These are phyloP conservation scores for Domatiomyces globalis DNA, from an alignment of 2,329 filamentous ascomycete genomes.

Conservation along the genomic window DNA sequence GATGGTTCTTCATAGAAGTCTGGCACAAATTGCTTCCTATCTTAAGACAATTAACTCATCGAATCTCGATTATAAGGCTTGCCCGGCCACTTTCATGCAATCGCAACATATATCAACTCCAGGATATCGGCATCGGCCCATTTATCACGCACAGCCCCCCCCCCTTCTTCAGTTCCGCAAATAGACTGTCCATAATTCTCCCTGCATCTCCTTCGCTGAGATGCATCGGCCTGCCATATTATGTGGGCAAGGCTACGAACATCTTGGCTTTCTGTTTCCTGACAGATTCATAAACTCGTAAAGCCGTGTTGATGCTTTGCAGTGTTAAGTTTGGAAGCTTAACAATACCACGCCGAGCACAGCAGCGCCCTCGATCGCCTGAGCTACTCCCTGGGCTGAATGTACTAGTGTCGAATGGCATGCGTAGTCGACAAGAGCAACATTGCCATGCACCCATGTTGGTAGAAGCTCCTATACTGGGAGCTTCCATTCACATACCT, in stretches of 20 bases:
- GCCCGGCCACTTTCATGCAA: slow-evolving; percentile 41
- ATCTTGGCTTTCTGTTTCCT: slow-evolving; percentile 43
- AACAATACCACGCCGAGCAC: slow-evolving; percentile 40
- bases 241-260: slow-evolving; percentile 43
- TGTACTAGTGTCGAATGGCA: slow-evolving; percentile 52
- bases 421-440: slow-evolving; percentile 44
- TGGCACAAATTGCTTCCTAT: slow-evolving; percentile 24
- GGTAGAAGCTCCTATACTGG: slow-evolving; percentile 47
- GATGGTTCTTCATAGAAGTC: slow-evolving; percentile 34
- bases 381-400: slow-evolving; percentile 49
- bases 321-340: slow-evolving; percentile 33
- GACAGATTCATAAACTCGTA: slow-evolving; percentile 43
- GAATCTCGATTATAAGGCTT: slow-evolving; percentile 28
- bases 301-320: slow-evolving; percentile 36
- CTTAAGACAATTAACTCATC: too few relatives aligned
- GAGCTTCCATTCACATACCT: slow-evolving; percentile 54
- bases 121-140: slow-evolving; percentile 59
- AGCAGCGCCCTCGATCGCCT: slow-evolving; percentile 50
- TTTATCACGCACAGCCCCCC: slow-evolving; percentile 47
- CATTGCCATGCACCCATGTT: slow-evolving; percentile 43
- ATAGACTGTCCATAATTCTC: slow-evolving; percentile 43
- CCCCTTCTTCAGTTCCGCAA: slow-evolving; percentile 39
- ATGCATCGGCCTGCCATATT: slow-evolving; percentile 40
- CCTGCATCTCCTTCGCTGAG: slow-evolving; percentile 45
- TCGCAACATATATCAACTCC: slow-evolving; percentile 51